Base-by-base conservation (phyloP, 2,329 filamentous ascomycete genomes). In the Plenodomus lindquistii region DNA sequence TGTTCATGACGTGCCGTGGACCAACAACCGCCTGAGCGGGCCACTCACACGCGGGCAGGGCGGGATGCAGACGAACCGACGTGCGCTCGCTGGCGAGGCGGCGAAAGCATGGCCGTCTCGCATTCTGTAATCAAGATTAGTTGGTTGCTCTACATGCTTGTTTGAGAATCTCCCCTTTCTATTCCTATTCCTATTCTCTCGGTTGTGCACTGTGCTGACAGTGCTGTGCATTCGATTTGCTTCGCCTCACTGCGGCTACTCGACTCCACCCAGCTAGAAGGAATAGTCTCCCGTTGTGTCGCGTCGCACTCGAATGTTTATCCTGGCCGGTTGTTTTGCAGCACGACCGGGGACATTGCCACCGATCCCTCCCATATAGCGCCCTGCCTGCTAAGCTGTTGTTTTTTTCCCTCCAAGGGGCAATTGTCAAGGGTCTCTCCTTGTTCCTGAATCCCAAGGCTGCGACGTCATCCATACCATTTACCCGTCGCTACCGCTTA, bases 1-100 rank as follows among this genome's bases (percentile, higher is more conserved):
- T 39, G 46, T 62, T 60, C 60, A 66, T 70, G 67, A 70, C 66
- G 66, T 67, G 45, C 37, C 37, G 39, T 42, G 40, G 50, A 29
- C 20, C 31, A 24, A 42, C 22, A 40, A 42, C 50, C 48, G 42
- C 50, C 50, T 15, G 31, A 43, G 37, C 40, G 9, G 48, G 44
- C 51, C 48, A 47, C 38, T 48, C 11, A 20, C 37, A 11, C 24
- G 18, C 31, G 16, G 35, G 37, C 4, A 21, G 21, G 15, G 29
- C 42, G 42, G 44, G 34, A 44, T 17, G 18, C 17, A 40, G 24
- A 31, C 19, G 22, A 36, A 40, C 36, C 37, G 37, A 37, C 27
- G 24, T 37, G 31, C 27, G 16, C 16, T 18, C 13, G 44, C 37
- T 41, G 37, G 18, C 20, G 21, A 37, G 18, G 29, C 44, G 38